Base-by-base conservation (phyloP, 2,329 filamentous ascomycete genomes). In the Fusarium oligoseptatum region DNA sequence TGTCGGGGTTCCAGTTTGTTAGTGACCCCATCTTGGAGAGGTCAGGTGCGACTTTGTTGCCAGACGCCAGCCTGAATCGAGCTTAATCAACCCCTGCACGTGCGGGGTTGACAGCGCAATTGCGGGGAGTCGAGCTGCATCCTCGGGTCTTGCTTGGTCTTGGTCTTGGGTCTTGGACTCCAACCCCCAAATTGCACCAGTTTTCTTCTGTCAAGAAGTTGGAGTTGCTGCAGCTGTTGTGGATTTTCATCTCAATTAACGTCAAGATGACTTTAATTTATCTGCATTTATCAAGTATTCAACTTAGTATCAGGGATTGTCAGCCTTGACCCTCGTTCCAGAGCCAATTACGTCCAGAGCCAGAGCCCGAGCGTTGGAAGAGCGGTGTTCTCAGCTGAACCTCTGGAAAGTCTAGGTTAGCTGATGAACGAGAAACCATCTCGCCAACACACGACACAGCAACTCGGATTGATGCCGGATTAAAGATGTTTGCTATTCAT, bases 71-170 rank as follows among this genome's bases (percentile, higher is more conserved):
- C 45, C 64, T 41, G 20, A 60, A 63, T 63, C 34, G 57, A 69
- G 66, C 60, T 67, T 61, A 55, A 64, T 22, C 60, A 67, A 58
- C 62, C 71, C 73, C 67, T 71, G 71, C 63, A 27, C 58, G 69
- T 76, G 74, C 73, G 73, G 74, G 74, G 73, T 73, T 74, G 65
- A 64, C 58, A 71, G 55, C 61, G 41, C n/a, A 62, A 64, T 70
- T 73, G 70, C 67, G 69, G 71, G 72, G 72, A 67, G 65, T 61
- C 20, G 20, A 32, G 9, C 48, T 39, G 57, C 32, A 36, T 41
- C 45, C 45, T 52, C 34, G 20, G 64, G 56, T 50, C 56, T 60
- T 24, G 45, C 22, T 22, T 22, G n/a, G 12, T 36, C 12, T 36
- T 14, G 34, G 34, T 7, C 34, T 36, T 14, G 34, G 34, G 12